Conservation (phyloP, 108 stramenopile genomes). For the Nannochloropsis gaditana region DNA sequence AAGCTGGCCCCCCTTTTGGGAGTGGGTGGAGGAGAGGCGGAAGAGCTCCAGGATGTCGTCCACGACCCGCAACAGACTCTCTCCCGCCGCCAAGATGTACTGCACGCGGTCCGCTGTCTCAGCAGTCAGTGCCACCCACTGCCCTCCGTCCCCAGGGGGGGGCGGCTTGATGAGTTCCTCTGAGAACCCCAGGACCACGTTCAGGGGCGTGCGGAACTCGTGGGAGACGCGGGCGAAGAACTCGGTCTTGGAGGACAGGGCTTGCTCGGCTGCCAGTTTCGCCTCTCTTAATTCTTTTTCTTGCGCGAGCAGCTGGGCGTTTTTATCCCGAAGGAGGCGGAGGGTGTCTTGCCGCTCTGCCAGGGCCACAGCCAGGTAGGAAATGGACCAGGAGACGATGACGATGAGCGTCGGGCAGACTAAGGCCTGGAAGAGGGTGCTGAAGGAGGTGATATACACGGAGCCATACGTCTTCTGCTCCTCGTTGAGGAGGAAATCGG, state of each 20-base stretch:
- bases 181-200: neutral
- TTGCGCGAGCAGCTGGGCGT: slow-evolving; percentile 1
- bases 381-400: neutral
- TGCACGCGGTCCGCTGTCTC: neutral
- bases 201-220: neutral
- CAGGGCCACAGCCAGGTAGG: neutral
- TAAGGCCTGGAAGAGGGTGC: neutral
- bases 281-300: slow-evolving; percentile 8
- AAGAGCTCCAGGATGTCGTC: neutral
- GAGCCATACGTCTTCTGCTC: slow-evolving; percentile 17
- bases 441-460: neutral
- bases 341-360: neutral
- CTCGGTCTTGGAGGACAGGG: neutral
- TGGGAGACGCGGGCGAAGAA: slow-evolving; percentile 1
- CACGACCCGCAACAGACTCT: neutral
- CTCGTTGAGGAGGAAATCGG: slow-evolving; percentile 12
- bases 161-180: slow-evolving; percentile 4
- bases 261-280: neutral
- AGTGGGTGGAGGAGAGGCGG: neutral
- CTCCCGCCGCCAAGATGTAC: neutral
- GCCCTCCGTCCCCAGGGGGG: neutral
- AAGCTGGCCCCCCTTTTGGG: neutral
- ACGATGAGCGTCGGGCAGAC: neutral
- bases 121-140: neutral
- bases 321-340: neutral